Evolutionary conservation across 2,329 filamentous ascomycete species (phyloP).

Genomic region (Purpureocillium lavendulum): DNA sequence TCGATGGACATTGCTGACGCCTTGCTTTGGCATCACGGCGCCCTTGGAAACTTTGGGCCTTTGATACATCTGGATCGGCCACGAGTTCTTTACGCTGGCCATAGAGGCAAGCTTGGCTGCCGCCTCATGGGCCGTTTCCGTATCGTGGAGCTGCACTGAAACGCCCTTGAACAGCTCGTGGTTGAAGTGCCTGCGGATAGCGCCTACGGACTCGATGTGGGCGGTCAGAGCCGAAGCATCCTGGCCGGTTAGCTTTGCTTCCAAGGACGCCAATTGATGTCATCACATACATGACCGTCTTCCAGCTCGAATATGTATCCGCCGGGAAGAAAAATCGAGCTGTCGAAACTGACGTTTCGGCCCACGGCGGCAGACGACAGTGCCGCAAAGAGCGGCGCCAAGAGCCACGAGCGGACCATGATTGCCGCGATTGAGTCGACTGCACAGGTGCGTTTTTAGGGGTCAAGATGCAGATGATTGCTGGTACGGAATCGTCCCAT

Average conservation of each 20-base stretch:
- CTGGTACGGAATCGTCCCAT: too few species aligned
- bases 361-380: slow-evolving; percentile 6
- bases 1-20: too few species aligned
- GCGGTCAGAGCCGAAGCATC: too few species aligned
- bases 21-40: too few species aligned
- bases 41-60: slow-evolving; percentile 28
- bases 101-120: slow-evolving; percentile 30
- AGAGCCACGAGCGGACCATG: slow-evolving; percentile 8
- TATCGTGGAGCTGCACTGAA: slow-evolving; percentile 42
- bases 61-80: slow-evolving; percentile 35
- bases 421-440: not conserved
- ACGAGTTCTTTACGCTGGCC: slow-evolving; percentile 37
- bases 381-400: slow-evolving; percentile 7
- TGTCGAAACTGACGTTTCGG: not conserved
- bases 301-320: slow-evolving; percentile 12
- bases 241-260: slow-evolving; percentile 7
- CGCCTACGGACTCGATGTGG: too few species aligned
- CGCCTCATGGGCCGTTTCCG: slow-evolving; percentile 31
- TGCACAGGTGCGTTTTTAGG: too few species aligned
- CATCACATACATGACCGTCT: slow-evolving; percentile 10
- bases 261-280: slow-evolving; percentile 16
- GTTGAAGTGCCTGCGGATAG: slow-evolving; percentile 30
- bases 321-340: slow-evolving; percentile 5
- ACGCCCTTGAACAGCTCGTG: slow-evolving; percentile 44
- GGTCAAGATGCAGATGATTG: too few species aligned